phyloP scores from a whole-genome alignment of 768 basidiomycete genomes.

The Tricholoma hemisulphureum region DNA sequence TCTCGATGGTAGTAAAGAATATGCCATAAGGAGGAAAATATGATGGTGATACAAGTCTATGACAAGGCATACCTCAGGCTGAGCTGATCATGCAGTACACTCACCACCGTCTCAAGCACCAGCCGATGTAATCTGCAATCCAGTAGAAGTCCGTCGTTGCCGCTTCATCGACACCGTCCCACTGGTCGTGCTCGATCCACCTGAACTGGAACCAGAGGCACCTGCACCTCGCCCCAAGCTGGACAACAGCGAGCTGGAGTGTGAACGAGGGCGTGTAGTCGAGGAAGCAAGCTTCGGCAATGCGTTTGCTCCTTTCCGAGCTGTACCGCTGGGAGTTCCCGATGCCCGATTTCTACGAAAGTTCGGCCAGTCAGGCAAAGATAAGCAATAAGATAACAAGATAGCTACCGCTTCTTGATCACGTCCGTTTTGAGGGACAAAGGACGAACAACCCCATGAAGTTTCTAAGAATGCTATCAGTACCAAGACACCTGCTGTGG shows the following conservation, averaged over 20 bases:
- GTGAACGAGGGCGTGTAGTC: slow-evolving; percentile 69
- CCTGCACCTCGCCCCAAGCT: slow-evolving; percentile 35
- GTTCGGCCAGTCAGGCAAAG: slow-evolving; percentile 4
- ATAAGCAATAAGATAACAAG: slow-evolving; percentile 3
- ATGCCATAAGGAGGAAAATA: not conserved
- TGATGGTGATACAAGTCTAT: slow-evolving; percentile 5
- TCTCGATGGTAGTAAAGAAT: slow-evolving; percentile 3
- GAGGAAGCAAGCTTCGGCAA: slow-evolving; percentile 78
- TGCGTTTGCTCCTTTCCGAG: slow-evolving; percentile 60
- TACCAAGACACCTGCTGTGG: slow-evolving; percentile 4
- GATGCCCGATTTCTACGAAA: slow-evolving; percentile 72
- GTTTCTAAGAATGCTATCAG: slow-evolving; percentile 56
- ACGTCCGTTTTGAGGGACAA: slow-evolving; percentile 95
- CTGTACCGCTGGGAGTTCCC: slow-evolving; percentile 61
- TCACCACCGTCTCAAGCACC: slow-evolving; percentile 23
- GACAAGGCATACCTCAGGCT: not conserved
- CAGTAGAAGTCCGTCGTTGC: slow-evolving; percentile 75
- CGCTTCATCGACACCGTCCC: slow-evolving; percentile 63
- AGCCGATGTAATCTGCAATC: slow-evolving; percentile 42
- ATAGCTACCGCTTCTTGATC: slow-evolving; percentile 86
- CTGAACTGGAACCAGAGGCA: slow-evolving; percentile 13
- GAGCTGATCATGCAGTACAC: not conserved
- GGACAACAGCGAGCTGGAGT: slow-evolving; percentile 56
- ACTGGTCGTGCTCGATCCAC: slow-evolving; percentile 27
- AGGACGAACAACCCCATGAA: slow-evolving; percentile 93